phyloP scores from a whole-genome alignment of 176 grass and related monocot genomes.

The Themeda triandra region DNA sequence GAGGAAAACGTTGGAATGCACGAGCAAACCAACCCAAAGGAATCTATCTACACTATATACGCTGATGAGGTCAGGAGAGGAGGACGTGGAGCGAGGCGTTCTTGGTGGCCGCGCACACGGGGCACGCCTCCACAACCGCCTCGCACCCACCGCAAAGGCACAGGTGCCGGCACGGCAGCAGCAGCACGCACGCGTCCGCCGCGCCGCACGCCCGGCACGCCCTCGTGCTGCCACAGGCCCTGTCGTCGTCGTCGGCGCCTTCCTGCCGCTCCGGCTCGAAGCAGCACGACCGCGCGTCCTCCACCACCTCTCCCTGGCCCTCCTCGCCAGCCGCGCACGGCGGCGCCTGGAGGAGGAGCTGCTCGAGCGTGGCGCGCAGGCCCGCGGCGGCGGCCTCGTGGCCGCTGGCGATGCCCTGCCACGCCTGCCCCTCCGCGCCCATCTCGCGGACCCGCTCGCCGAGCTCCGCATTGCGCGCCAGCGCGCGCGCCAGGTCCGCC shows the following conservation, averaged over 20 bases:
- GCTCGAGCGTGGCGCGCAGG: conserved; percentile 56
- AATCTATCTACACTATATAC: not conserved
- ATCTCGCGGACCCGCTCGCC: conserved; percentile 53
- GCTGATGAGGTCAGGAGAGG: not conserved
- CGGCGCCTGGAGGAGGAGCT: conserved; percentile 22
- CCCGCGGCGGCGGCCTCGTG: conserved; percentile 53
- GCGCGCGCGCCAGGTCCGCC: conserved; percentile 32
- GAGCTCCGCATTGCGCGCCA: conserved; percentile 44
- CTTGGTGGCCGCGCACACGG: conserved; percentile 8
- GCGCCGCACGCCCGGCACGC: conserved; percentile 46
- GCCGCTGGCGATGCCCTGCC: conserved; percentile 46
- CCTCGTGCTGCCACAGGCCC: not conserved
- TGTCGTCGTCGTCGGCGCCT: no score
- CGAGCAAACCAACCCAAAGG: not conserved
- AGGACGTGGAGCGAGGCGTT: conserved; percentile 15
- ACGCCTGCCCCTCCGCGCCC: conserved; percentile 48
- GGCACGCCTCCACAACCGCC: not conserved
- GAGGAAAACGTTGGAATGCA: not conserved
- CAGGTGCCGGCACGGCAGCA: conserved; percentile 75
- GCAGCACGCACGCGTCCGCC: conserved; percentile 47
- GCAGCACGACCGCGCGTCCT: conserved; percentile 73
- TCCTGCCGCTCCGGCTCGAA: not conserved
- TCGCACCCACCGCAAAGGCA: conserved; percentile 49
- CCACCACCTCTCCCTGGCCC: not conserved
- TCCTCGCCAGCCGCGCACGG: not conserved